Base-by-base conservation (phyloP, 2,329 filamentous ascomycete species). In the Alternaria brassicicola region DNA sequence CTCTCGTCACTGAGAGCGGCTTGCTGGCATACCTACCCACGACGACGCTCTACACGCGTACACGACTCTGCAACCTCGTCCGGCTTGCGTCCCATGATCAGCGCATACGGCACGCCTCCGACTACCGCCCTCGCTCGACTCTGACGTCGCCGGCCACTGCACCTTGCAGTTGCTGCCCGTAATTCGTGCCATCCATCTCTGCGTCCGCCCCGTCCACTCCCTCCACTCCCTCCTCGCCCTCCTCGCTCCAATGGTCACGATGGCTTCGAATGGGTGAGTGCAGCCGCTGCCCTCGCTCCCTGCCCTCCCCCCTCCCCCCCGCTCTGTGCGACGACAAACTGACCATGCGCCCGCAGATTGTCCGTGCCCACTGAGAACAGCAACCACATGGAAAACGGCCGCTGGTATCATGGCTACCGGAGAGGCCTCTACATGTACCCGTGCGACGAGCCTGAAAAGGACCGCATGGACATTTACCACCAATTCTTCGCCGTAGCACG, bases 391-490 rank as follows among this genome's bases (percentile, higher is more conserved):
- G 88, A 91, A 73, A 88, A 93, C 77, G 89, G 86, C 19, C 85
- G 91, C 52, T 81, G 82, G 61, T 94, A 92, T 74, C 88, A 90
- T 72, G 85, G 84, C 23, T 92, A 83, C 76, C 84, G 85, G 62
- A 84, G 81, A 67, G 88, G 88, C 52, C 86, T 88, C 67, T 94
- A 94, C 75, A 82, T 91, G 78, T 86, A 90, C 63, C 92, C 92
- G 21, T 90, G 90, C 75, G 92, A 95, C 75, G 86, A 89, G 85
- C 80, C 83, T 61, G 92, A 95, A 76, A 85, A 88, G 71, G 89
- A 93, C 74, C 86, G 91, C 65, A 84, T 94, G 72, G 92, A 96
- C 72, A 89, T 94, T 45, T 89, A 92, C 72, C 90, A 96, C 80
- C 90, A 91, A 70, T 81, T 94, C 66, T 90, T 93, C 70, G 81